Base-by-base conservation (phyloP, 148 eudicot species). In the Drosera capensis region DNA sequence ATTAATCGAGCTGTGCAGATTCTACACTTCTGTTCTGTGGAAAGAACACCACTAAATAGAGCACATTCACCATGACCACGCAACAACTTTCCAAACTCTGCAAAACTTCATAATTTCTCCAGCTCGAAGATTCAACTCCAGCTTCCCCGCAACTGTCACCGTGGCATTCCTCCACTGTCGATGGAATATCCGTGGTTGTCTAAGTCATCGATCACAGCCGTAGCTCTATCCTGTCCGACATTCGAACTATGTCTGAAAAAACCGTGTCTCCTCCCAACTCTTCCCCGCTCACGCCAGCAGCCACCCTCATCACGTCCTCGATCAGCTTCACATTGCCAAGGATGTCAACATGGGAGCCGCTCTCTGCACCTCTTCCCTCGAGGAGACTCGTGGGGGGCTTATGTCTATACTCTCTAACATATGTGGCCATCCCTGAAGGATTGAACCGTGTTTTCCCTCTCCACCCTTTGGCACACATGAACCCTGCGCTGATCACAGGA, bases 341-440 rank as follows among this genome's bases (percentile, higher is more conserved):
- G 50, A 81, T 81, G 56, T 86, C 87, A 5, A 86, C 96, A 60
- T 86, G 96, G 30, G 79, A 79, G 42, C 96, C 96, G 42, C 96
- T 86, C 51, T 86, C 82, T 16, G 87, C 75, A 24, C 96, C 96
- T 50, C 96, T 62, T 12, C 96, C 96, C 48, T 86, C 87, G 23
- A 86, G 58, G 20, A 81, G 75, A 52, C 52, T 86, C 16, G 82
- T 72, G 0, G 96, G 96, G 49, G 96, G 87, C 15, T 77, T 73
- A 57, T 86, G 96, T 44, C 62, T 55, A 45, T 82, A 86, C 60
- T 86, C 96, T 58, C 87, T 73, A 48, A 71, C 51, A 48, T 61
- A 71, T 17, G 79, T 76, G 46, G 34, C 51, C 16, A 75, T 73
- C 1, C 93, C 96, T 1, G 87, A 71, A 20, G 96, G 96, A 48